Evolutionary conservation across 352 stramenopile genomes (phyloP).

Genomic region (Pythium insidiosum): DNA sequence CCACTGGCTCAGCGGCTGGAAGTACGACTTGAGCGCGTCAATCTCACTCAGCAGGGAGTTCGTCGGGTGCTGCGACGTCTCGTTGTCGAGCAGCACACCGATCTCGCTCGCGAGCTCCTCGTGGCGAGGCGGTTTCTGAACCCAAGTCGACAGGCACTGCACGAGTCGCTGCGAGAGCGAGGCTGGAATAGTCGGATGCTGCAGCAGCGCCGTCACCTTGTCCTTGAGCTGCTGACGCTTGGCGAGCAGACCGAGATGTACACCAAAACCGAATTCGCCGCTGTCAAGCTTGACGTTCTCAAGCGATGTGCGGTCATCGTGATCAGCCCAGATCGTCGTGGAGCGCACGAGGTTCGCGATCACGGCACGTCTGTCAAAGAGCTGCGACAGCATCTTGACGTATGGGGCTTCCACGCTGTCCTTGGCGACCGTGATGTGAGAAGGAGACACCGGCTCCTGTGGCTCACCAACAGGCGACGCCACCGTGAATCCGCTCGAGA

Average conservation of each 20-base stretch:
- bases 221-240: constrained; percentile 67
- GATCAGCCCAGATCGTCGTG: constrained; percentile 58
- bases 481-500: constrained; percentile 72
- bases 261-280: constrained; percentile 66
- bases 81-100: constrained; percentile 47
- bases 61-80: constrained; percentile 40
- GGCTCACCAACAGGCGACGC: constrained; percentile 16
- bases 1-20: constrained; percentile 68
- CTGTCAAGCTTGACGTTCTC: constrained; percentile 41
- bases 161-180: constrained; percentile 39
- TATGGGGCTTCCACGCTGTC: constrained; percentile 63
- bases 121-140: constrained; percentile 38
- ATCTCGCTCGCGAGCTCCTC: constrained; percentile 62
- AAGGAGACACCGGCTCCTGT: no score
- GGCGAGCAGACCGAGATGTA: constrained; percentile 56
- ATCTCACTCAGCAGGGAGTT: constrained; percentile 36
- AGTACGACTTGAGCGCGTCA: constrained; percentile 45
- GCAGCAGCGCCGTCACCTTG: constrained; percentile 40
- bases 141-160: constrained; percentile 36
- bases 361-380: constrained; percentile 64
- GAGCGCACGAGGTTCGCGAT: constrained; percentile 66
- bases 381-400: constrained; percentile 72
- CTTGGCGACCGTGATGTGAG: constrained; percentile 28
- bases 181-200: constrained; percentile 11
- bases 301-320: constrained; percentile 19